Conservation (phyloP, 73 alveolate species). For the Stentor roeselii region DNA sequence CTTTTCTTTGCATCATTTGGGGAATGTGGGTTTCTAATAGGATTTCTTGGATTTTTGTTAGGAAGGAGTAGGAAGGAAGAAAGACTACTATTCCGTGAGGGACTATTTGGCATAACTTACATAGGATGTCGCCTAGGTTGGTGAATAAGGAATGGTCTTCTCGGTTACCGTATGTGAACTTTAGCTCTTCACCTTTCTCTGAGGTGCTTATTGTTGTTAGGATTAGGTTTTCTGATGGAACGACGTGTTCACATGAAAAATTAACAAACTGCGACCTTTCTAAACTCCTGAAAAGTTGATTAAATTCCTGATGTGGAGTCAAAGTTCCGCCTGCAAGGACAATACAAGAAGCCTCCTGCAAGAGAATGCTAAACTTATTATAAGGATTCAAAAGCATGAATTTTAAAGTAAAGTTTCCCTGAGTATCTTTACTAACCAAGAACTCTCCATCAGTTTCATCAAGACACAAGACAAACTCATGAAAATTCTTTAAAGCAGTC, state of each 20-base stretch:
- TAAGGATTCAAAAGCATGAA: slow-evolving; percentile 16
- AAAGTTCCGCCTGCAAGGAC: slow-evolving; percentile 30
- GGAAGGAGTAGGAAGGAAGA: slow-evolving; percentile 35
- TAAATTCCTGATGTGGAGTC: slow-evolving; percentile 6
- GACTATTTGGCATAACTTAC: slow-evolving; percentile 1
- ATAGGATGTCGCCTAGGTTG: slow-evolving; percentile 21
- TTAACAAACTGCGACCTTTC: not conserved
- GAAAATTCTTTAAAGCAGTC: not conserved
- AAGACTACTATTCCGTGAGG: slow-evolving; percentile 47
- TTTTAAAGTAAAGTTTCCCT: slow-evolving; percentile 20
- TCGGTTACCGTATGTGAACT: slow-evolving; percentile 34
- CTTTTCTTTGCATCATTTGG: not conserved
- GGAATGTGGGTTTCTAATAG: slow-evolving; percentile 4
- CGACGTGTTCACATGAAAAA: slow-evolving; percentile 25
- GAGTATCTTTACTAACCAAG: not conserved
- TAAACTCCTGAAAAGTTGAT: not conserved
- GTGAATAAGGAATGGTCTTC: slow-evolving; percentile 11
- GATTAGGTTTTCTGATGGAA: slow-evolving; percentile 29
- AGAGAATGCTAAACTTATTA: not conserved
- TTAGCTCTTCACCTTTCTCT: not conserved
- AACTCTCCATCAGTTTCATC: not conserved
- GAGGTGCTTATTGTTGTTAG: slow-evolving; percentile 24
- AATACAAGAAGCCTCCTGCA: not conserved
- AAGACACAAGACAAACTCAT: not conserved
- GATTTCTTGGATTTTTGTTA: slow-evolving; percentile 12